Base-by-base conservation (phyloP, 2,329 filamentous ascomycete genomes). In the Sporothrix inflata region DNA sequence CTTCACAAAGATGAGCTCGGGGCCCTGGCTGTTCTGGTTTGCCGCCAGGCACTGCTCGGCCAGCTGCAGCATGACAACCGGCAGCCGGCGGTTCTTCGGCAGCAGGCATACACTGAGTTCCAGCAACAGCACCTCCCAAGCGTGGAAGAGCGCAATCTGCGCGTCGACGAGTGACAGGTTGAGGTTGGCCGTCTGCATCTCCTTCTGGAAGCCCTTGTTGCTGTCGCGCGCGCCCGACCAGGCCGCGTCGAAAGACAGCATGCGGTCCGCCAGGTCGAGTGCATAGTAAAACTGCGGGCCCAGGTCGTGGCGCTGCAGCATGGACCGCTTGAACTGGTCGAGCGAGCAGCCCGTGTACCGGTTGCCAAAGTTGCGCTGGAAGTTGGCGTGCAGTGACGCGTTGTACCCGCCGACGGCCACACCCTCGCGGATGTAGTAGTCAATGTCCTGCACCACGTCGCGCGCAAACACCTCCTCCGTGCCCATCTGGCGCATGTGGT, bases 121-220 rank as follows among this genome's bases (percentile, higher is more conserved):
- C 67, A 96, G 86, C 16, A 95, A 88, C 9, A 99, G 86, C 73
- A 93, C 90, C 79, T 97, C 94, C 94, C 95, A 98, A 71, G 93
- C 92, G 77, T 93, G 90, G 75, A 98, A 91, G 21, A 99, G 88
- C 57, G 90, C 88, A 75, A 96, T 91, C 83, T 99, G 94, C 30
- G 95, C 93, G 80, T 98, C 94, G 45, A 99, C 94, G 45, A 97
- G 85, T 30, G 94, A 97, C 69, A 99, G 81, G 80, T 99, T 98
- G 74, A 92, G 84, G 80, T 99, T 99, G 55, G 95, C 96, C 74
- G 90, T 90, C 77, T 91, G 88, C 82, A 99, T 91, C 79, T 99
- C 96, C 66, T 88, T 87, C 74, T 88, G 87, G 81, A 97, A 97
- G 0, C 94, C 94, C 27, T 69, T 71, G 72, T 55, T 71, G 67